These are phyloP conservation scores for Mimosa bimucronata DNA, from an alignment of 306 rosid species.

Conservation along the genomic window DNA sequence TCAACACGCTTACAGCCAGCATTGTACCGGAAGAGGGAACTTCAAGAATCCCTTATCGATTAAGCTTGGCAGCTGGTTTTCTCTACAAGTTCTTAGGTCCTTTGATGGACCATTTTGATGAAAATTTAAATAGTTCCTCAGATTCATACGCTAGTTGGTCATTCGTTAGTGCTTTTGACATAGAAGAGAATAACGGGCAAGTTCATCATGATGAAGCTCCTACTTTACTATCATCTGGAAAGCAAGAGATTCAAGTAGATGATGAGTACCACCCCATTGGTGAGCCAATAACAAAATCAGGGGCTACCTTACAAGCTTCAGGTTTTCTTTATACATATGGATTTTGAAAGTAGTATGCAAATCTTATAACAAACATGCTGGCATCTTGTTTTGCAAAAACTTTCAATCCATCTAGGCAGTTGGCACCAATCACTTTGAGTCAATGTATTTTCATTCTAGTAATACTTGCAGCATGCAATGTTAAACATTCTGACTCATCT, in stretches of 20 bases:
- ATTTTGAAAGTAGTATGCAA: background rate
- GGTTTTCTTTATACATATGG: conserved; percentile 49
- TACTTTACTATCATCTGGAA: conserved; percentile 60
- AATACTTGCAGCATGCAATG: background rate
- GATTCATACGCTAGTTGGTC: conserved; percentile 25
- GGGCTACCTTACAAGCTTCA: conserved; percentile 83
- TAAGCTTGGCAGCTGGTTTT: conserved; percentile 78
- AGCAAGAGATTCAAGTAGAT: conserved; percentile 57
- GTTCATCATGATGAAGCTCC: conserved; percentile 31
- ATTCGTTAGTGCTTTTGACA: conserved; percentile 16
- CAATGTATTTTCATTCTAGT: background rate
- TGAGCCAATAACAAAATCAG: conserved; percentile 61
- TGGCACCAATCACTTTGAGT: background rate
- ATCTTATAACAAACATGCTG: background rate
- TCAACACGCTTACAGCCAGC: conserved; percentile 46
- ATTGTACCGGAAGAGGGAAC: conserved; percentile 64
- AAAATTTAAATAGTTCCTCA: conserved; percentile 31
- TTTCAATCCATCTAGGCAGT: background rate
- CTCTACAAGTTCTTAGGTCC: conserved; percentile 70
- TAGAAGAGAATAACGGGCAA: conserved; percentile 35
- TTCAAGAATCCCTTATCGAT: conserved; percentile 52
- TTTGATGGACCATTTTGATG: conserved; percentile 42
- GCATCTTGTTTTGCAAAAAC: background rate
- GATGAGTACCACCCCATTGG: conserved; percentile 70
- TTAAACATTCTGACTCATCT: background rate